Base-by-base conservation (phyloP, 805 yeast species). In the Metschnikowia sp. region DNA sequence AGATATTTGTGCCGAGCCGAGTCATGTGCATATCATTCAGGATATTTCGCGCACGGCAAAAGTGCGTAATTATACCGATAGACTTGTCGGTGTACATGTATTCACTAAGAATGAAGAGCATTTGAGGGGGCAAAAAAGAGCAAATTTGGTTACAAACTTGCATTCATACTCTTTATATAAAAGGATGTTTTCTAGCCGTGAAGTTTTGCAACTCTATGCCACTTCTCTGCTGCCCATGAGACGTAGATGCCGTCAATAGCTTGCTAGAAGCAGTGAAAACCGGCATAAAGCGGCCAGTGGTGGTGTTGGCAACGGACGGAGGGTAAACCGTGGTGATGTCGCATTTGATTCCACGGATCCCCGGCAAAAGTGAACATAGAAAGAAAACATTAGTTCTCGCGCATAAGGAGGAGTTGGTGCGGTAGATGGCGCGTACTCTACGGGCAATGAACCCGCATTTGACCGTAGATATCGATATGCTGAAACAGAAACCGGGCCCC, bases 231-330 rank as follows among this genome's bases (percentile, higher is more conserved):
- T 15, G 2, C 18, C 18, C 18, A 15, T 15, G 18, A 15, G 18
- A 15, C 18, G 65, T 74, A 28, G 83, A 84, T 38, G 91, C 96
- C 44, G 77, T 90, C 2, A 60, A 76, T 1, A 62, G 73, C 0
- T 81, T 91, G 32, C 55, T 81, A 1, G 54, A 63, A 0, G 76
- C 88, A 0, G 60, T 85, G 2, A 57, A 65, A 0, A 30, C 55
- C 2, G 83, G 84, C 1, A 56, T 64, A 2, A 64, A 74, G 15
- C 70, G 94, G 40, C 78, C 89, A 0, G 97, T 92, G 0, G 90
- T 89, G 2, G 85, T 89, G 29, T 64, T 91, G 34, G 96, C 97
- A 10, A 92, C 98, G 0, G 98, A 97, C 0, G 94, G 96, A 10
- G 98, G 98, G 5, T 91, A 91, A 58, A 91, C 97, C 0, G 88